A percentile compares a stretch with the other conserved stretches of the same genome.
Evolutionary conservation across 2,329 filamentous ascomycete species (phyloP).

Genomic region (Colletotrichum filicis): DNA sequence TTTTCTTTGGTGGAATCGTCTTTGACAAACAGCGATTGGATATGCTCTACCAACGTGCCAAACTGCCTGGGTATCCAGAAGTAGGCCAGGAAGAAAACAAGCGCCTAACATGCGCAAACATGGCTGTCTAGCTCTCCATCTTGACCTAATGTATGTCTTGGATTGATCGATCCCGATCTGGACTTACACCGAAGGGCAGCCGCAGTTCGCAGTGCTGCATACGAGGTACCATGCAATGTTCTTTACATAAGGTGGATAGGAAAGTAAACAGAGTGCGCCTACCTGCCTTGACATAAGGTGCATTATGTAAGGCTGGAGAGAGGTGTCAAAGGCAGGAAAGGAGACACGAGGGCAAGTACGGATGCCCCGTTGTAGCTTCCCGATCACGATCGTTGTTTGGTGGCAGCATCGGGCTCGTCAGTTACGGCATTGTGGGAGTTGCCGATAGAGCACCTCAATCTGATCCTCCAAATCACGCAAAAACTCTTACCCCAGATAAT

Average conservation of each 20-base stretch:
- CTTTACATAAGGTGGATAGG: background rate
- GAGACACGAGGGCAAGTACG: background rate
- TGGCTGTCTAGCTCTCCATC: too few species aligned
- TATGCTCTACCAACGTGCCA: background rate
- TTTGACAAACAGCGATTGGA: background rate
- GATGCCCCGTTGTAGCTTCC: background rate
- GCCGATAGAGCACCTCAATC: background rate
- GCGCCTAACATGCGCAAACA: too few species aligned
- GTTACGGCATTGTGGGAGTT: background rate
- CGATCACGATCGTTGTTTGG: conserved; percentile 24
- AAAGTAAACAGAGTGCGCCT: background rate
- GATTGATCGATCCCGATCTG: background rate
- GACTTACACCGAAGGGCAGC: background rate
- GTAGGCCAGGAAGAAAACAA: background rate
- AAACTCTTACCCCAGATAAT: background rate
- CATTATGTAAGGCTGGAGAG: too few species aligned
- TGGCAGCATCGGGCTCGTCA: conserved; percentile 11
- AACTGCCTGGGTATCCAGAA: background rate
- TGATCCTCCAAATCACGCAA: background rate
- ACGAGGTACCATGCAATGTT: background rate
- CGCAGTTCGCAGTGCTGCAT: background rate
- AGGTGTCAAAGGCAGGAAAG: background rate
- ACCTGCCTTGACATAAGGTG: too few species aligned
- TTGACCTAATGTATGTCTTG: background rate
- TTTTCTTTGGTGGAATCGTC: background rate